These are phyloP conservation scores for Candida broadrunensis DNA, from an alignment of 805 yeast genomes.

Conservation along the genomic window DNA sequence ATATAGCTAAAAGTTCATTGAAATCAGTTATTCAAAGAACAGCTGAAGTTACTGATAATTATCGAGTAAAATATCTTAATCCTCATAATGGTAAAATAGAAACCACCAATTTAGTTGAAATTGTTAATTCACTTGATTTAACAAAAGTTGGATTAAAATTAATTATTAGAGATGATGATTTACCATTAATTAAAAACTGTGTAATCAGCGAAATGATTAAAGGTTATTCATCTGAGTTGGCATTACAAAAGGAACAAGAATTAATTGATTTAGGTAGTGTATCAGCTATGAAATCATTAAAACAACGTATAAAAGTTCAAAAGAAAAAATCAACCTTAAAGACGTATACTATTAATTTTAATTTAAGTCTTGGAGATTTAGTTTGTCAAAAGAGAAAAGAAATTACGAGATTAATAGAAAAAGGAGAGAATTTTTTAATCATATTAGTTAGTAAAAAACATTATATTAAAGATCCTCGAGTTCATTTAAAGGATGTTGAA, in stretches of 20 bases:
- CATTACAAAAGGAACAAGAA: conserved; percentile 26
- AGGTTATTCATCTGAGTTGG: conserved; percentile 27
- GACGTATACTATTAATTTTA: conserved; percentile 32
- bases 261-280: conserved; percentile 32
- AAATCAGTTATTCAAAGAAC: conserved; percentile 21
- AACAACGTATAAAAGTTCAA: conserved; percentile 27
- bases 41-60: conserved; percentile 12
- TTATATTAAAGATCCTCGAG: not conserved
- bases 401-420: conserved; percentile 26
- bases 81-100: conserved; percentile 19
- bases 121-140: conserved; percentile 28
- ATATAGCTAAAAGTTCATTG: conserved; percentile 25
- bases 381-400: conserved; percentile 35
- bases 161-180: conserved; percentile 15
- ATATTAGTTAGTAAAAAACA: conserved; percentile 16
- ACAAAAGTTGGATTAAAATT: conserved; percentile 19
- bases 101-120: conserved; percentile 23
- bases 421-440: conserved; percentile 17
- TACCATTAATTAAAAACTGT: conserved; percentile 26
- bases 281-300: conserved; percentile 24
- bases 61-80: conserved; percentile 24
- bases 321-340: conserved; percentile 36
- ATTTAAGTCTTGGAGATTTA: conserved; percentile 37
- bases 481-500: conserved; percentile 8
- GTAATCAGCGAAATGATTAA: conserved; percentile 30